Base-by-base conservation (phyloP, 2,329 filamentous ascomycete species). In the Talaromyces sp. region DNA sequence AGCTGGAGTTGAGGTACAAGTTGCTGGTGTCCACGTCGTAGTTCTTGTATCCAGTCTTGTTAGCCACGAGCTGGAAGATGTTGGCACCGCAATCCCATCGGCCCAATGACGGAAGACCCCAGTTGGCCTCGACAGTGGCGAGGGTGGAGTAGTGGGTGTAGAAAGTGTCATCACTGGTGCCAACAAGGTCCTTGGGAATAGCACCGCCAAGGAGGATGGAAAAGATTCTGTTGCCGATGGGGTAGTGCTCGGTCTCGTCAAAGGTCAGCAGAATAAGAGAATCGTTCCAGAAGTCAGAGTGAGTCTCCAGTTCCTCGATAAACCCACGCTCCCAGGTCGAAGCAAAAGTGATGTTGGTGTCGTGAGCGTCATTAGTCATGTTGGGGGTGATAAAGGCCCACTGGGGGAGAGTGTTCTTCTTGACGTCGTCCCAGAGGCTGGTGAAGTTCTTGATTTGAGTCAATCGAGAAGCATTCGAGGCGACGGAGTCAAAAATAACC, bases 201-300 rank as follows among this genome's bases (percentile, higher is more conserved):
- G 86, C 87, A 61, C 89, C 89, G 17, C 90, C 91, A 3, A 95
- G 77, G 0, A 95, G 82, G 65, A 95, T 81, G 64, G 80, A 84
- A 62, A 90, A 83, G 57, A 95, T 82, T 46, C 81, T 81, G 81
- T 95, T 95, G 66, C 84, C 82, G 27, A 79, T 76, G 6, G 79
- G 73, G 75, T 92, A 91, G 10, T 83, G 86, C 67, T 88, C 84
- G 71, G 87, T 89, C 77, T 95, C 91, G 65, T 95, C 91, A 69
- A 91, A 95, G 10, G 86, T 93, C 62, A 95, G 74, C 5, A 93
- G 78, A 10, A 95, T 82, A 1, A 95, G 82, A 0, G 89, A 93
- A 69, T 89, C 85, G 55, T 89, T 78, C 84, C 88, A 89, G 75
- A 95, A 93, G 66, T 87, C 83, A 55, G 78, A 74, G 76, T 93